A percentile compares a stretch with the other conserved stretches of the same genome.
Conservation (phyloP, 2,329 filamentous ascomycete genomes). For the Colletotrichum sp. region DNA sequence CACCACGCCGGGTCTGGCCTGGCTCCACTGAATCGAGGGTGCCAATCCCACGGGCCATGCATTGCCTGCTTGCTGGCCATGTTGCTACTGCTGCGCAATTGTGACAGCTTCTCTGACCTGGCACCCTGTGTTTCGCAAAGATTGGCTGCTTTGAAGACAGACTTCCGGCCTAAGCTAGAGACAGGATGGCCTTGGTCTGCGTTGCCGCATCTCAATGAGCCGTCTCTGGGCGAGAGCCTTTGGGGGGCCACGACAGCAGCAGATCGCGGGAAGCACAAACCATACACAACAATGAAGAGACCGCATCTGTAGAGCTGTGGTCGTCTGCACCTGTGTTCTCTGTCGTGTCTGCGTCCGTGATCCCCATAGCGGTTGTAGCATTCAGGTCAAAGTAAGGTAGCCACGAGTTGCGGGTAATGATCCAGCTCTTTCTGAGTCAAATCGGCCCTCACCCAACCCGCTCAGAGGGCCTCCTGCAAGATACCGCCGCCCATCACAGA, state of each 20-base stretch:
- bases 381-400: background rate
- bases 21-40: background rate
- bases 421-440: background rate
- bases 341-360: background rate
- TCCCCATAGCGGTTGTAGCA: background rate
- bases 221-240: background rate
- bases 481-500: background rate
- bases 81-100: background rate
- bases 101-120: conserved; percentile 12
- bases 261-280: background rate
- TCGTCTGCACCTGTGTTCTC: background rate
- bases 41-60: conserved; percentile 10
- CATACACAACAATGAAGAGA: background rate
- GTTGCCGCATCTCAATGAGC: background rate
- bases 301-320: background rate
- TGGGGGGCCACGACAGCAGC: background rate
- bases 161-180: background rate
- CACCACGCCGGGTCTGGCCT: background rate
- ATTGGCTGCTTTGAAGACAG: background rate
- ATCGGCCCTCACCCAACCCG: background rate
- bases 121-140: conserved; percentile 7
- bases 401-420: background rate
- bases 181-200: background rate
- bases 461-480: background rate
- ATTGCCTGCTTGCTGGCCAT: background rate